These are phyloP conservation scores for Alloascoidea hylecoeti DNA, from an alignment of 805 yeast genomes.

Conservation along the genomic window DNA sequence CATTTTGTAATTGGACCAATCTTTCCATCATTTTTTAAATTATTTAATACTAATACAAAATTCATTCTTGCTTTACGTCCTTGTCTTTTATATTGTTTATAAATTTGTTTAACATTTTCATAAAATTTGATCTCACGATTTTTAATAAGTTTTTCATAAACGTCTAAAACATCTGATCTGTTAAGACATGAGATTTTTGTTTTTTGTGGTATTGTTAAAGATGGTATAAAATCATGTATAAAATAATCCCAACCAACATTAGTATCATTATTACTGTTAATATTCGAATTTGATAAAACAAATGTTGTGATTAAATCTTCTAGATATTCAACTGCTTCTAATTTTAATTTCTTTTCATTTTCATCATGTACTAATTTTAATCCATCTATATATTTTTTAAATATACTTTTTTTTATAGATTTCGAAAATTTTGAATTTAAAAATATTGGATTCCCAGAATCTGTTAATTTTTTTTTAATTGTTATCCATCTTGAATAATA, in stretches of 20 bases:
- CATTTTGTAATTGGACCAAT: conserved; percentile 43
- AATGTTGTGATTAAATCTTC: background rate
- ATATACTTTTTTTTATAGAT: conserved; percentile 37
- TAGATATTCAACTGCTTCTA: background rate
- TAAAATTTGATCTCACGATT: conserved; percentile 16
- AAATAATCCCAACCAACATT: conserved; percentile 7
- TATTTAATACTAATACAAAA: conserved; percentile 33
- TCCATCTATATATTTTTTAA: conserved; percentile 31
- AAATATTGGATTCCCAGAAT: conserved; percentile 61
- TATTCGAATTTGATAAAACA: background rate
- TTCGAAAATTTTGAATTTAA: conserved; percentile 46
- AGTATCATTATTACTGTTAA: background rate
- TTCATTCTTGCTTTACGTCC: conserved; percentile 58
- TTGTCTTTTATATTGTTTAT: conserved; percentile 28
- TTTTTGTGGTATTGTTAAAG: conserved; percentile 13
- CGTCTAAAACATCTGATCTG: conserved; percentile 43
- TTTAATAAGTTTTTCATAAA: conserved; percentile 27
- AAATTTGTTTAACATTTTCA: conserved; percentile 12
- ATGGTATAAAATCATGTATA: conserved; percentile 5
- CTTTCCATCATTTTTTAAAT: conserved; percentile 16
- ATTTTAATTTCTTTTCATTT: conserved; percentile 5
- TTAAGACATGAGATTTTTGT: conserved; percentile 24
- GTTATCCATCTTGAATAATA: conserved; percentile 55
- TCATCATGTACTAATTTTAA: conserved; percentile 15
- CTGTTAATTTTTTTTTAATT: conserved; percentile 32